A percentile compares a stretch with the other conserved stretches of the same genome.
Conservation (phyloP, 2,329 filamentous ascomycete genomes). For the Ophiostoma sp. region DNA sequence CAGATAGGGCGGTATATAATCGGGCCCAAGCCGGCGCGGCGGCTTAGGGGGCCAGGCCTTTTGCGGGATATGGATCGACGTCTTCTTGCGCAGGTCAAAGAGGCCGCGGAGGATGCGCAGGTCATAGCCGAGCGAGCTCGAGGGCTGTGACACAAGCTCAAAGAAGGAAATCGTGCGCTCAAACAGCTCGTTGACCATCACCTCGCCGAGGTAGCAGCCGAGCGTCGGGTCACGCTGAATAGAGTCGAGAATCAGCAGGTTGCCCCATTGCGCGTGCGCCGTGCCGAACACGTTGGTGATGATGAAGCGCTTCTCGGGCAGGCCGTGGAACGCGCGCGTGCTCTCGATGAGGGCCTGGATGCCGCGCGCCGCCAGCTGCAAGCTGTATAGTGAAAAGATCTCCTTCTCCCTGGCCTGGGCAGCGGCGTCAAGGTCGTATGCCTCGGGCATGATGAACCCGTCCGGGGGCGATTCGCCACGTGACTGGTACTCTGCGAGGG, state of each 20-base stretch:
- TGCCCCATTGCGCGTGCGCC: constrained; percentile 97
- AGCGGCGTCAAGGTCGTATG: not conserved
- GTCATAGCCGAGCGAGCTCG: constrained; percentile 69
- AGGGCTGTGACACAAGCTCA: constrained; percentile 60
- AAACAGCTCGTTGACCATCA: constrained; percentile 56
- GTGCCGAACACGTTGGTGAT: constrained; percentile 97
- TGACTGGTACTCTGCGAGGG: not conserved
- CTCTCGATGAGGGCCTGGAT: constrained; percentile 75
- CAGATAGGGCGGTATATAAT: not conserved
- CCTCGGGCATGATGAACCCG: not conserved
- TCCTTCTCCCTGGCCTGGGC: not conserved
- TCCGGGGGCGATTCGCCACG: constrained; percentile 16
- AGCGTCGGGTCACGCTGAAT: constrained; percentile 65
- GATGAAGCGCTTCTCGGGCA: constrained; percentile 62
- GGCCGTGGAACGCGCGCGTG: constrained; percentile 70
- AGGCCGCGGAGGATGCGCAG: constrained; percentile 63
- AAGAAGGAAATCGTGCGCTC: constrained; percentile 72
- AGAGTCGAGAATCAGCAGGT: constrained; percentile 83
- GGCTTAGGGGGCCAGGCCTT: not conserved
- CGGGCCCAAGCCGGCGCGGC: not conserved
- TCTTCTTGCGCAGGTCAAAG: constrained; percentile 10
- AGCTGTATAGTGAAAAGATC: constrained; percentile 40
- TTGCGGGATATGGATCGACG: constrained; percentile 13
- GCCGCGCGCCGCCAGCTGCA: constrained; percentile 55
- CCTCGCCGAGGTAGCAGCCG: constrained; percentile 49